Evolutionary conservation across 495 filamentous ascomycete genomes (phyloP).

Genomic region (Corynascus novoguineensis): DNA sequence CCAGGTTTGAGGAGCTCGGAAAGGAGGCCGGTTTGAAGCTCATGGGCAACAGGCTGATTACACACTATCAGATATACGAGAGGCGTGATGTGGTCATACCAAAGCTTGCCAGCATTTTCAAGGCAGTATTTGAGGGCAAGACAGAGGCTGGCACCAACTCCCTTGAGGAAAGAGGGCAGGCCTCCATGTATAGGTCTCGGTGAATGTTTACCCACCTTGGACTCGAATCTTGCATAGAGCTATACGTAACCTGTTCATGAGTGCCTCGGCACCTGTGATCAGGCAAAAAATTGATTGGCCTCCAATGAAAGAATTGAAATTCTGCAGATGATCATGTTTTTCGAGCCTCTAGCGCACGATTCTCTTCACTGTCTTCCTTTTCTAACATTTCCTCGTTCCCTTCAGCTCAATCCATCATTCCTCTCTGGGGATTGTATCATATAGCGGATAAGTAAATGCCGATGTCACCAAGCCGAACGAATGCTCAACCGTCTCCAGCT

Average conservation of each 20-base stretch:
- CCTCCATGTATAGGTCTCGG: conserved; percentile 23
- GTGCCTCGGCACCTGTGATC: no score
- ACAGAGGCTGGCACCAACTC: neutral
- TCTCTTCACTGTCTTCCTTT: no score
- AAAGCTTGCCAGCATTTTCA: conserved; percentile 46
- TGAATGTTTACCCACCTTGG: neutral
- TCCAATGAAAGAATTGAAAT: no score
- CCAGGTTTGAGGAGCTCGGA: conserved; percentile 45
- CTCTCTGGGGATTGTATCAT: no score
- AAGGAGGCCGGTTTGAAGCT: conserved; percentile 51
- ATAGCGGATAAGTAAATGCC: no score
- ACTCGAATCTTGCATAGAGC: neutral
- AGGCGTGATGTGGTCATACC: conserved; percentile 44
- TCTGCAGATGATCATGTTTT: no score
- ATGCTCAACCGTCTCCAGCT: no score
- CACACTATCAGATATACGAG: conserved; percentile 59
- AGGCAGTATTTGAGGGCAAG: conserved; percentile 30
- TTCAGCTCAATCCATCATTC: no score
- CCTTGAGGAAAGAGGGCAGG: conserved; percentile 8
- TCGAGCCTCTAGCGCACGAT: no score
- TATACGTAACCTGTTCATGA: neutral
- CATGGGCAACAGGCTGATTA: conserved; percentile 50
- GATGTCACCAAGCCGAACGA: no score
- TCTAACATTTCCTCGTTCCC: no score
- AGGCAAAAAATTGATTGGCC: no score